Evolutionary conservation across 2,329 filamentous ascomycete genomes (phyloP).

Genomic region (Fusarium compactum): DNA sequence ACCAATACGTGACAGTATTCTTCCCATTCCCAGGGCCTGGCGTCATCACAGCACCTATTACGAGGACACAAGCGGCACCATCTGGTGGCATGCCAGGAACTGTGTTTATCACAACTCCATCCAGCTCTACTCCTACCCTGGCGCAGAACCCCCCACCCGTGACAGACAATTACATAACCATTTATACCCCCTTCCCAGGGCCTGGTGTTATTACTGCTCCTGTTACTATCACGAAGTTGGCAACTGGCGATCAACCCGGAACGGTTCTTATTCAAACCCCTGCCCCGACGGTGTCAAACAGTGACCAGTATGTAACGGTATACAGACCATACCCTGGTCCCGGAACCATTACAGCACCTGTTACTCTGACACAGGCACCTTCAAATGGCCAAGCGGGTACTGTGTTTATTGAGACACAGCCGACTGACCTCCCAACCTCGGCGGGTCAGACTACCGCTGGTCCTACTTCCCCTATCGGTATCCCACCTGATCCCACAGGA

Average conservation of each 20-base stretch:
- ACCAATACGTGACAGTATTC: constrained; percentile 23
- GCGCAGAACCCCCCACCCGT: not conserved
- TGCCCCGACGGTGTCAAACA: constrained; percentile 12
- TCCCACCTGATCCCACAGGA: constrained; percentile 25
- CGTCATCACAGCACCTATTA: constrained; percentile 29
- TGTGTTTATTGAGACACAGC: constrained; percentile 34
- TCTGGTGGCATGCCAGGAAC: constrained; percentile 23
- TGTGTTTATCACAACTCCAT: constrained; percentile 34
- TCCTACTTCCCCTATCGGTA: constrained; percentile 9
- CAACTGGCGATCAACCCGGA: constrained; percentile 26
- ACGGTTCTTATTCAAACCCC: constrained; percentile 35
- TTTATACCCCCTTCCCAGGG: constrained; percentile 32
- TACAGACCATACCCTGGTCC: constrained; percentile 34
- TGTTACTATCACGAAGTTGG: constrained; percentile 27
- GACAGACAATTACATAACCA: constrained; percentile 30
- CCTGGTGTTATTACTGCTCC: constrained; percentile 25
- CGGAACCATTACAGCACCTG: constrained; percentile 28
- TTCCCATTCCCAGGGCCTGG: constrained; percentile 23
- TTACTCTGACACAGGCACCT: constrained; percentile 32
- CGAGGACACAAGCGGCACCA: constrained; percentile 19
- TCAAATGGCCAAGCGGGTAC: constrained; percentile 33
- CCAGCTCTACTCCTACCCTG: not conserved
- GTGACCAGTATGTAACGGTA: constrained; percentile 31
- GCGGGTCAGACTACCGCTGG: not conserved
- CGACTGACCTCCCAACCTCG: not conserved